A percentile compares a stretch with the other conserved stretches of the same genome.
phyloP scores from a whole-genome alignment of 257 asterid genomes.

The Ajuga chamaepitys region DNA sequence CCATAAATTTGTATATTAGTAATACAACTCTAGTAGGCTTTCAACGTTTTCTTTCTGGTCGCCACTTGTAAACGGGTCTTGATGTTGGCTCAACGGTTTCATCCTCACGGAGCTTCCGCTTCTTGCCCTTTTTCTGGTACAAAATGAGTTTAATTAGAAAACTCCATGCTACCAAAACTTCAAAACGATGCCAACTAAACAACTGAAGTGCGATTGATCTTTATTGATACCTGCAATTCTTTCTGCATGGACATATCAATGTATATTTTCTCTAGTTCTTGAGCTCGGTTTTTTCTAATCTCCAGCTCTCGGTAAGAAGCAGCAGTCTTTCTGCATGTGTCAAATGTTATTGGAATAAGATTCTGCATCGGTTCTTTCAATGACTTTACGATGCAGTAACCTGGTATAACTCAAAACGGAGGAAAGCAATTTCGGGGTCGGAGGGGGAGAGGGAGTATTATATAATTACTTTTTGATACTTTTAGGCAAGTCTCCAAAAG shows the following conservation, averaged over 20 bases:
- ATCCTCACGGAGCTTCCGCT: conserved; percentile 79
- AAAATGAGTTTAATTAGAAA: neutral
- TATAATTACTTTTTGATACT: conserved; percentile 42
- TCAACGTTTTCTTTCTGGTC: conserved; percentile 66
- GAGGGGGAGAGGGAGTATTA: neutral
- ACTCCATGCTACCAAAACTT: neutral
- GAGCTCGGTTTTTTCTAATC: conserved; percentile 59
- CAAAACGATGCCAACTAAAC: neutral
- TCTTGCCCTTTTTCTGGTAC: conserved; percentile 74
- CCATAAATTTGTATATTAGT: no score
- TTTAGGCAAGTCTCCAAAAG: conserved; percentile 36
- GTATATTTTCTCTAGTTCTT: conserved; percentile 64
- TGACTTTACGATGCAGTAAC: neutral
- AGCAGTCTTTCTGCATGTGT: conserved; percentile 46
- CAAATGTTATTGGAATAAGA: neutral
- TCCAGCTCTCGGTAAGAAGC: conserved; percentile 70
- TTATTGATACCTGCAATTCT: conserved; percentile 62
- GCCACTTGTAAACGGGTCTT: conserved; percentile 72
- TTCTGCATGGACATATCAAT: conserved; percentile 78
- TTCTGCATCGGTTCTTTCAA: neutral
- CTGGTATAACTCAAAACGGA: neutral
- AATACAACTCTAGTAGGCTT: neutral
- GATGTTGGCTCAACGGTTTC: conserved; percentile 55
- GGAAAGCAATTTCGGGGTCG: neutral
- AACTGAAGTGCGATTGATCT: neutral